A percentile compares a stretch with the other conserved stretches of the same genome.
Conservation (phyloP, 1,139 yeast species). For the Lodderomyces margitis region DNA sequence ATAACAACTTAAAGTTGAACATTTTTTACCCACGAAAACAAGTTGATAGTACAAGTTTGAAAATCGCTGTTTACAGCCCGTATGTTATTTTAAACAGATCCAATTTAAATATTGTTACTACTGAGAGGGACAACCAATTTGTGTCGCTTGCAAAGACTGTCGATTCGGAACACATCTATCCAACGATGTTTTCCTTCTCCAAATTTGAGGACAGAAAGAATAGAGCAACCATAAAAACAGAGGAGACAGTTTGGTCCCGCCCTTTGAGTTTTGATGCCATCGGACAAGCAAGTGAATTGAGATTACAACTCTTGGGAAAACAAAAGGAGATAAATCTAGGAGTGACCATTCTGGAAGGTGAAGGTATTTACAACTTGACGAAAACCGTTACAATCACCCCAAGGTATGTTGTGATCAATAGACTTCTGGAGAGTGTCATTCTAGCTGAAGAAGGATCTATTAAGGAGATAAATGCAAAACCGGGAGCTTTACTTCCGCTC, state of each 20-base stretch:
- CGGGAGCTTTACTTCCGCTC: conserved; percentile 59
- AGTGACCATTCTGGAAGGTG: conserved; percentile 75
- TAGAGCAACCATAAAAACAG: conserved; percentile 67
- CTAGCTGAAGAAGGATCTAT: conserved; percentile 71
- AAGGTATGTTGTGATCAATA: conserved; percentile 71
- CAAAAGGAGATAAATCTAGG: conserved; percentile 77
- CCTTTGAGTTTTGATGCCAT: conserved; percentile 87
- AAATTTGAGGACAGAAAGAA: conserved; percentile 56
- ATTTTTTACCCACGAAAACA: conserved; percentile 59
- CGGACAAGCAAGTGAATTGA: conserved; percentile 74
- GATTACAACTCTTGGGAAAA: conserved; percentile 54
- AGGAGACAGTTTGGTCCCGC: conserved; percentile 71
- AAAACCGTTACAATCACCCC: conserved; percentile 83
- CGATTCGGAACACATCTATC: conserved; percentile 35
- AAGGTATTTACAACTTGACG: conserved; percentile 74
- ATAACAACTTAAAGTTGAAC: conserved; percentile 49
- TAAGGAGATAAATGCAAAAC: conserved; percentile 39
- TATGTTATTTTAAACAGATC: conserved; percentile 82
- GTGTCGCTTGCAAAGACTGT: conserved; percentile 28
- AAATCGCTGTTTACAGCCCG: conserved; percentile 76
- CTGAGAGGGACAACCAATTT: conserved; percentile 57
- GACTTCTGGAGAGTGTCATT: conserved; percentile 53
- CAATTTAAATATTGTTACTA: conserved; percentile 59
- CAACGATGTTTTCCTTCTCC: conserved; percentile 85
- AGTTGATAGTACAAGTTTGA: conserved; percentile 49